A percentile compares a stretch with the other conserved stretches of the same genome.
Evolutionary conservation across 1,284 basidiomycete species (phyloP).

Genomic region (Melanopsichium pennsylvanicum): DNA sequence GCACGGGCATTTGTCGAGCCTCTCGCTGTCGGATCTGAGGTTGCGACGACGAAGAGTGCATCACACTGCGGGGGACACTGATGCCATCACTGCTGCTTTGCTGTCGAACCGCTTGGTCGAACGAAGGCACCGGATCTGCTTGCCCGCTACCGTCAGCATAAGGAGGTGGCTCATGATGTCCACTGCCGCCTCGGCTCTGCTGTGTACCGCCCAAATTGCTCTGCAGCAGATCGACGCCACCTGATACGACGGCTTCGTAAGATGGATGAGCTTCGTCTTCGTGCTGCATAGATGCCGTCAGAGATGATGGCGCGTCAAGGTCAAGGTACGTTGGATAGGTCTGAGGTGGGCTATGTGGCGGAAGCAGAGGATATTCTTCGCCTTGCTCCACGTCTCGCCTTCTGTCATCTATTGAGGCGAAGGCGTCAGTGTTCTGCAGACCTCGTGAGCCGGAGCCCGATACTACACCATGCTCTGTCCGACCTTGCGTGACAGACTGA

Average conservation of each 20-base stretch:
- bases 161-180: conserved; percentile 26
- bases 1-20: background rate
- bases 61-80: background rate
- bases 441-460: background rate
- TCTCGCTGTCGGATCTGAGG: background rate
- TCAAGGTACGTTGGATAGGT: conserved; percentile 2
- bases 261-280: conserved; percentile 16
- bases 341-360: background rate
- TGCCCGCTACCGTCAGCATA: conserved; percentile 17
- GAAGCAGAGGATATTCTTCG: background rate
- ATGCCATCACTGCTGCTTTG: background rate
- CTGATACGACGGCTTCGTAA: conserved; percentile 28
- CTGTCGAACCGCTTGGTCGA: conserved; percentile 31
- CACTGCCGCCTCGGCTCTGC: background rate
- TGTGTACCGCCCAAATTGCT: no score
- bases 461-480: background rate
- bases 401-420: background rate
- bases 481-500: background rate
- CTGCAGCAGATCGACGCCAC: background rate
- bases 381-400: background rate
- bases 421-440: background rate
- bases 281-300: background rate
- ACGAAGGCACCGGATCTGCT: conserved; percentile 18
- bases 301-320: background rate
- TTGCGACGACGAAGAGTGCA: background rate